These are phyloP conservation scores for Phyllosticta capitalensis DNA, from an alignment of 2,329 filamentous ascomycete species.

Conservation along the genomic window DNA sequence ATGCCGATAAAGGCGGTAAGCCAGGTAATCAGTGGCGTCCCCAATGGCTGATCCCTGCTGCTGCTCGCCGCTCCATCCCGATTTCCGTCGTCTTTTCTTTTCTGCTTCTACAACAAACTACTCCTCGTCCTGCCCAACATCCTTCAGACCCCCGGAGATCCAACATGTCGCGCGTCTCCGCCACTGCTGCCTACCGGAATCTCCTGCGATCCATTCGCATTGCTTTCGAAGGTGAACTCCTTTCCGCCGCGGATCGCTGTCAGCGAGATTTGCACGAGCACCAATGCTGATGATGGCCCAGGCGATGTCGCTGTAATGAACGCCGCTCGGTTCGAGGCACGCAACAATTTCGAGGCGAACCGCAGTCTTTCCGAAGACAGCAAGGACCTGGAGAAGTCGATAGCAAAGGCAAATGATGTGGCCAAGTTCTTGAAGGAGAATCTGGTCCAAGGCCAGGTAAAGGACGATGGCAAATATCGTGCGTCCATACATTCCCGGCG, in stretches of 20 bases:
- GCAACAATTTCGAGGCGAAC: conserved; percentile 62
- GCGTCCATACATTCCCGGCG: conserved; percentile 24
- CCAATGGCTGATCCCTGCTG: not conserved
- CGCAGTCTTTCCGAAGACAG: conserved; percentile 46
- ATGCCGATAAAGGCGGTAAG: too few relatives aligned
- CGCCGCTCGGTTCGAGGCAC: conserved; percentile 64
- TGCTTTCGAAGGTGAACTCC: conserved; percentile 65
- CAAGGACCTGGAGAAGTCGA: conserved; percentile 51
- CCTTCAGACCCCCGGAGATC: not conserved
- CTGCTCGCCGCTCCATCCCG: not conserved
- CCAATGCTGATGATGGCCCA: conserved; percentile 27
- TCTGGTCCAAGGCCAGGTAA: conserved; percentile 65
- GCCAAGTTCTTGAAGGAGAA: conserved; percentile 72
- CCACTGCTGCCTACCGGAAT: conserved; percentile 68
- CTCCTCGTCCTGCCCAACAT: not conserved
- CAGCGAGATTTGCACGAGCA: not conserved
- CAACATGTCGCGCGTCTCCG: conserved; percentile 37
- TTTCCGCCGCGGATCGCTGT: not conserved
- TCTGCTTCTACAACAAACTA: not conserved
- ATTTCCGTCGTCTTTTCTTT: not conserved
- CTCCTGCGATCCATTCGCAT: conserved; percentile 71
- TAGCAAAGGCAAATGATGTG: conserved; percentile 74
- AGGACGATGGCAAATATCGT: conserved; percentile 50
- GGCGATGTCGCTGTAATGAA: conserved; percentile 60
- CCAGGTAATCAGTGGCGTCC: not conserved